Conservation (phyloP, 495 filamentous ascomycete species). For the Penicillium salamii region DNA sequence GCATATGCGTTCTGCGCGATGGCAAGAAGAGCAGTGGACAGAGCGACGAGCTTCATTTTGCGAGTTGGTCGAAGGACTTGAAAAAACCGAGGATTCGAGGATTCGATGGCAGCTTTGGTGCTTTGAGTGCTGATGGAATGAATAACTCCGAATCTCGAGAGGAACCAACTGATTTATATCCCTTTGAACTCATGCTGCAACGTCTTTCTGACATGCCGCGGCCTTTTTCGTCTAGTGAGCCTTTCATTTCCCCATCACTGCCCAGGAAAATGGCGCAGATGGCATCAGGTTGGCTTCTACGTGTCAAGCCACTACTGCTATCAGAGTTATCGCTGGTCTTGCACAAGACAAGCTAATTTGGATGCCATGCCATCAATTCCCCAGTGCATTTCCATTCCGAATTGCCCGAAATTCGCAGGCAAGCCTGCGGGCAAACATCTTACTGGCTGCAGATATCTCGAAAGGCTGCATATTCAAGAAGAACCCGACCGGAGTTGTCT, state of each 20-base stretch:
- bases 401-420: not conserved
- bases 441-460: slow-evolving; percentile 10
- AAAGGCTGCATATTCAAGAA: slow-evolving; percentile 2
- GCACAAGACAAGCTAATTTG: not conserved
- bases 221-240: not conserved
- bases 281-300: slow-evolving; percentile 7
- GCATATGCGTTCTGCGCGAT: slow-evolving; percentile 38
- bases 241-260: slow-evolving; percentile 1
- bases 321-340: not conserved
- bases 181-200: not conserved
- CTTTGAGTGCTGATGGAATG: not conserved
- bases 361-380: not conserved
- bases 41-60: slow-evolving; percentile 17
- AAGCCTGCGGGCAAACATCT: not conserved
- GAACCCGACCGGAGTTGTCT: slow-evolving; percentile 7
- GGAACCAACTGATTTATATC: not conserved
- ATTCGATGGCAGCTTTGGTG: not conserved
- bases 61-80: not conserved
- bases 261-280: not conserved
- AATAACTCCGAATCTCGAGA: not conserved
- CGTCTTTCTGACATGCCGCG: not conserved
- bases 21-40: slow-evolving; percentile 33
- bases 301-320: not conserved
- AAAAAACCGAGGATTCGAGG: not conserved
- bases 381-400: not conserved